Conservation (phyloP, 2,329 filamentous ascomycete genomes). For the Pyrenophora seminiperda region DNA sequence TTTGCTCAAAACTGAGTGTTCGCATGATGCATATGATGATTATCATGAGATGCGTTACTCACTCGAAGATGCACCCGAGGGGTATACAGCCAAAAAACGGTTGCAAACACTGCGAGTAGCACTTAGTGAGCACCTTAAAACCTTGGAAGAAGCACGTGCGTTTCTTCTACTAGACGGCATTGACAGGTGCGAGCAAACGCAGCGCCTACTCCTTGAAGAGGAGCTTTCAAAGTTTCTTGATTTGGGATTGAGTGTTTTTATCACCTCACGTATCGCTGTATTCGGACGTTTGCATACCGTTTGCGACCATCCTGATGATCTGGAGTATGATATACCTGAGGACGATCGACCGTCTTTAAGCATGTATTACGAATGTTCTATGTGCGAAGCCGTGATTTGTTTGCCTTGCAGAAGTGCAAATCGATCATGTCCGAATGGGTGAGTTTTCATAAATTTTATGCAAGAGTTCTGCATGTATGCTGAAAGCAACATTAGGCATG, state of each 20-base stretch:
- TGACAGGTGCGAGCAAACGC: conserved; percentile 19
- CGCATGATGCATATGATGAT: conserved; percentile 3
- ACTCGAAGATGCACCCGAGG: background rate
- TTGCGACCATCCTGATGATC: conserved; percentile 19
- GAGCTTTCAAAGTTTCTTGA: conserved; percentile 18
- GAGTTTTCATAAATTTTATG: conserved; percentile 6
- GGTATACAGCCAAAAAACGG: background rate
- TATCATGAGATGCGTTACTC: background rate
- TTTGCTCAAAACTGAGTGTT: background rate
- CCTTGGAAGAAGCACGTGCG: background rate
- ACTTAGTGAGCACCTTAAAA: conserved; percentile 11
- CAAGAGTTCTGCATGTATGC: background rate
- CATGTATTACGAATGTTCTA: conserved; percentile 12
- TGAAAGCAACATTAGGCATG: background rate
- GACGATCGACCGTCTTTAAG: conserved; percentile 1
- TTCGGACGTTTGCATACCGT: conserved; percentile 11
- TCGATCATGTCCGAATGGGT: background rate
- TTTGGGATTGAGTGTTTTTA: conserved; percentile 14
- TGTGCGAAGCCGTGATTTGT: conserved; percentile 14
- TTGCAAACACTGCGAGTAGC: conserved; percentile 12
- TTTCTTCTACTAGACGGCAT: conserved; percentile 31
- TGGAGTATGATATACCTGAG: background rate
- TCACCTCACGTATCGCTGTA: conserved; percentile 23
- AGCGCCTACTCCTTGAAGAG: conserved; percentile 18
- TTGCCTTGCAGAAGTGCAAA: conserved; percentile 1